Base-by-base conservation (phyloP, 176 grass and related monocot genomes). In the Oryza rufipogon region DNA sequence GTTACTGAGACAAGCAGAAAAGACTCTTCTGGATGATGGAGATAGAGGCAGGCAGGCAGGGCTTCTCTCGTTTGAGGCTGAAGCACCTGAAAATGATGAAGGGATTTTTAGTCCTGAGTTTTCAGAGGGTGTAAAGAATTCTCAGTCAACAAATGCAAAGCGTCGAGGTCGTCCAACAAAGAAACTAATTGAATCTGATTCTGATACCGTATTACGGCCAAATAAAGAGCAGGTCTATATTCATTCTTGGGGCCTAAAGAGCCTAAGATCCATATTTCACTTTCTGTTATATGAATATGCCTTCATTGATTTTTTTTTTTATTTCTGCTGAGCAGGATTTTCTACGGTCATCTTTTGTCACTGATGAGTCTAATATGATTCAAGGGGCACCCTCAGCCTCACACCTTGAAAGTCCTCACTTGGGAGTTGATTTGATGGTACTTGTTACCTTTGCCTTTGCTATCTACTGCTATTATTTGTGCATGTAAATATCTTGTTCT, bases 1-100 rank as follows among this genome's bases (percentile, higher is more conserved):
- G 86, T 92, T 98, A 83, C 76, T 98, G 39, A 88, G 79, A 67
- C 93, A 98, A 77, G 87, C 87, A 26, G 96, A 98, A 75, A 92
- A 79, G 46, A 83, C 84, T 92, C 86, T 98, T 81, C 89, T 98
- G 51, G 88, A 86, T 82, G 87, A 86, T 84, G 89, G 87, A 60
- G 26, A 26, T 75, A 88, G 86, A 79, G 92, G 92, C 46, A 87
- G 81, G 51, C 91, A 95, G 46, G 83, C 90, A 12, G 87, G 83
- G 52, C 80, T 98, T 86, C 85, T 98, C 60, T 93, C 91, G 12
- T 95, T 94, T 81, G 93, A 95, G 68, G 79, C 86, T 89, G 83
- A 91, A 71, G 64, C 85, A 86, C 87, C 83, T 87, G 93, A 92
- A 88, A 94, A 89, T 92, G 79, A 36, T 60, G 82, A 92, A 81